Percentiles rank a stretch among this genome's conserved stretches.
Evolutionary conservation across 352 stramenopile species (phyloP).

Genomic region (Phytophthora constricta): DNA sequence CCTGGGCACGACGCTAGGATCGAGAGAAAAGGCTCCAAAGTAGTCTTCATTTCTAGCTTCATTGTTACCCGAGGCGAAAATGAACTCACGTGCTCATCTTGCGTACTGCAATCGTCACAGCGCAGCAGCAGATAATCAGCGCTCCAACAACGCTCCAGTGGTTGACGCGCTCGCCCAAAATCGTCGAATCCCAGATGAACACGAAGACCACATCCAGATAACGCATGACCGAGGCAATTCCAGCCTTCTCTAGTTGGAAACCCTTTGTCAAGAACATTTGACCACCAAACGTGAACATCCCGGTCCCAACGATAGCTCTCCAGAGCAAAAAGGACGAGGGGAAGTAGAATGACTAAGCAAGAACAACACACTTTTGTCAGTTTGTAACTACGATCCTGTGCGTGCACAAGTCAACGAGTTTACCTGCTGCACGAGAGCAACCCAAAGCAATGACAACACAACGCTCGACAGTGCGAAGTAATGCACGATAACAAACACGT

Average conservation of each 20-base stretch:
- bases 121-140: constrained; percentile 46
- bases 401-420: not conserved
- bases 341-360: constrained; percentile 29
- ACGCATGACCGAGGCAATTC: constrained; percentile 66
- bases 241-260: constrained; percentile 67
- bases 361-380: not conserved
- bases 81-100: constrained; percentile 27
- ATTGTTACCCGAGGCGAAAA: too few species aligned
- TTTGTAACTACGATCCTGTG: too few species aligned
- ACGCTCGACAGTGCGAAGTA: constrained; percentile 57
- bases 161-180: constrained; percentile 55
- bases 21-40: too few species aligned
- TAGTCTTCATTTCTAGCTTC: too few species aligned
- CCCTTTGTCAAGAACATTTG: constrained; percentile 63
- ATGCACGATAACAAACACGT: constrained; percentile 53
- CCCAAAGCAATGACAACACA: constrained; percentile 35
- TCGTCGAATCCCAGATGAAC: constrained; percentile 66
- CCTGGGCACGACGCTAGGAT: too few species aligned
- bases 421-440: constrained; percentile 47
- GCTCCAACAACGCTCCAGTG: constrained; percentile 57
- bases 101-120: constrained; percentile 51
- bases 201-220: constrained; percentile 76
- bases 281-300: constrained; percentile 46
- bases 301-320: constrained; percentile 41
- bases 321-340: constrained; percentile 39